Percentiles rank a stretch among this genome's conserved stretches.
Conservation (phyloP, 2,329 filamentous ascomycete genomes). For the Fusarium floridanum region DNA sequence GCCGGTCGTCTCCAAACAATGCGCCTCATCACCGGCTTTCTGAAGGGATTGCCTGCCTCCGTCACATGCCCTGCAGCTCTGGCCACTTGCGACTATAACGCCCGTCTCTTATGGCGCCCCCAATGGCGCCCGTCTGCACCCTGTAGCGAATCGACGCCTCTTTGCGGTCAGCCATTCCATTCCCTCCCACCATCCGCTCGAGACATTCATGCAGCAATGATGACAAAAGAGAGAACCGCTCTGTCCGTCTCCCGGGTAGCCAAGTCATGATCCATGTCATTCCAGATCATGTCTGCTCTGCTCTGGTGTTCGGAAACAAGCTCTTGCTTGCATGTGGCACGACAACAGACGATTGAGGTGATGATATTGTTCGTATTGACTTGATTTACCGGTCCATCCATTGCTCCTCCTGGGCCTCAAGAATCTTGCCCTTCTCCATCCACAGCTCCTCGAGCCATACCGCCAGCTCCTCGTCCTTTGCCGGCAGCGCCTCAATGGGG, state of each 20-base stretch:
- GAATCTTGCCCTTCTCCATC: constrained; percentile 66
- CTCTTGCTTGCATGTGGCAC: not conserved
- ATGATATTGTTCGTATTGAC: not conserved
- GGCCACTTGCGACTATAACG: constrained; percentile 23
- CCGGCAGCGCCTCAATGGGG: constrained; percentile 61
- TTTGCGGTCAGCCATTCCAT: constrained; percentile 13
- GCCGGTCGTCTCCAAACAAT: constrained; percentile 28
- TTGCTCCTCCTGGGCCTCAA: constrained; percentile 53
- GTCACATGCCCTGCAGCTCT: constrained; percentile 29
- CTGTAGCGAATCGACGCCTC: constrained; percentile 20
- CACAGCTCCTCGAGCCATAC: constrained; percentile 66
- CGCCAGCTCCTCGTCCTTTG: constrained; percentile 61
- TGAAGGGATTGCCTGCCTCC: constrained; percentile 4
- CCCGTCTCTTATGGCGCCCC: constrained; percentile 21
- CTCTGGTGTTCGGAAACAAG: constrained; percentile 2
- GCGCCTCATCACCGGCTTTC: constrained; percentile 19
- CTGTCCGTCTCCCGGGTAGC: not conserved
- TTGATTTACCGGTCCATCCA: constrained; percentile 14
- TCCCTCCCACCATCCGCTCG: constrained; percentile 15
- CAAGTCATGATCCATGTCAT: not conserved
- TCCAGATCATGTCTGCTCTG: not conserved
- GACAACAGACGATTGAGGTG: not conserved
- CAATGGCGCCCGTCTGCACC: constrained; percentile 21
- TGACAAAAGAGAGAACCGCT: constrained; percentile 10
- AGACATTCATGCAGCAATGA: constrained; percentile 12